phyloP scores from a whole-genome alignment of 805 yeast species.

The Spathaspora arborariae region DNA sequence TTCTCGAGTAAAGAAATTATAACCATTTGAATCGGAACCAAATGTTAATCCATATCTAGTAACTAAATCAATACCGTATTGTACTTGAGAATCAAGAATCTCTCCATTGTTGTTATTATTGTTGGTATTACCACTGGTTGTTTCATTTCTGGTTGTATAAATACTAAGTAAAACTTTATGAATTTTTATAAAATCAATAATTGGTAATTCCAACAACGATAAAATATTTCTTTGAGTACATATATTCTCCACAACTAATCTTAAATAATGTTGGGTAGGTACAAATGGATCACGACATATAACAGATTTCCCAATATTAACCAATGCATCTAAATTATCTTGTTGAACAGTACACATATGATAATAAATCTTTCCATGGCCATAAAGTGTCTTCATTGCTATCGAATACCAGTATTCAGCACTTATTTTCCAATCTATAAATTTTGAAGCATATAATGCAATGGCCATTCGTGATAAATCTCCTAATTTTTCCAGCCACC shows the following conservation, averaged over 20 bases:
- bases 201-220: conserved; percentile 56
- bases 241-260: conserved; percentile 75
- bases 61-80: conserved; percentile 57
- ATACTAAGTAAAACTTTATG: conserved; percentile 65
- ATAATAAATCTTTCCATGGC: conserved; percentile 82
- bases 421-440: conserved; percentile 80
- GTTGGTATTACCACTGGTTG: not conserved
- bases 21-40: conserved; percentile 63
- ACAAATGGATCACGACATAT: conserved; percentile 80
- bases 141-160: conserved; percentile 19
- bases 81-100: conserved; percentile 43
- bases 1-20: conserved; percentile 54
- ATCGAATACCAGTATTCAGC: conserved; percentile 81
- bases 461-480: conserved; percentile 86
- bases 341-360: conserved; percentile 87
- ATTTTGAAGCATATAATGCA: conserved; percentile 73
- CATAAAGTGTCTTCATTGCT: conserved; percentile 70
- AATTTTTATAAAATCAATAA: conserved; percentile 59
- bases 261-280: conserved; percentile 74
- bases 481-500: conserved; percentile 86
- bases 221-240: conserved; percentile 60
- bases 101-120: conserved; percentile 13
- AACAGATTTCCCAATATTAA: conserved; percentile 74
- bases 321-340: conserved; percentile 71
- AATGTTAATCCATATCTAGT: conserved; percentile 62